Base-by-base conservation (phyloP, 2,329 filamentous ascomycete genomes). In the Dactylonectria estremocensis region DNA sequence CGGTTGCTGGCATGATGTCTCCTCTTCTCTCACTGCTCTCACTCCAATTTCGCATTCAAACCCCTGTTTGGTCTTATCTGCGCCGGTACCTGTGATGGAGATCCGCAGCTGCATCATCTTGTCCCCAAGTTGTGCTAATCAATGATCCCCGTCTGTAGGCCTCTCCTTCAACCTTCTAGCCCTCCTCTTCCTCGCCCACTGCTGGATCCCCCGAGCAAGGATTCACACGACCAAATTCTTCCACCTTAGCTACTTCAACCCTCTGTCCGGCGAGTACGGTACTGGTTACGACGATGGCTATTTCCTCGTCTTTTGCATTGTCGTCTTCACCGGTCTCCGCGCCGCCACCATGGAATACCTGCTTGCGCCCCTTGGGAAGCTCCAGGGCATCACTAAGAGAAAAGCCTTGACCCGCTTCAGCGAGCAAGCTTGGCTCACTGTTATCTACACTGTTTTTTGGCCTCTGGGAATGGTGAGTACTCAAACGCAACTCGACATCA, bases 351-450 rank as follows among this genome's bases (percentile, higher is more conserved):
- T 98, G 90, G 95, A 98, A 79, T 96, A 97, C 83, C 76, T 97
- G 13, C 87, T 98, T 58, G 90, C 90, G 20, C 96, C 95, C 7
- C 82, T 97, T 63, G 95, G 93, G 49, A 90, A 89, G 70, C 83
- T 86, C 54, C 87, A 88, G 70, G 95, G 95, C 40, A 89, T 98
- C 74, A 87, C 88, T 74, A 93, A 92, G 77, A 87, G 86, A 78
- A 98, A 97, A 83, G 90, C 90, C 53, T 84, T 92, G 67, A 89
- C 93, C 55, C 89, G 96, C 66, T 97, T 98, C 82, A 94, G 94
- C 69, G 96, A 99, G 83, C 96, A 99, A 83, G 94, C 92, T 53
- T 98, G 95, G 94, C 86, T 97, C 78, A 83, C 97, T 64, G 81
- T 96, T 50, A 98, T 98, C 83, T 95, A 95, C 80, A 84, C 84